Conservation (phyloP, 1,284 basidiomycete genomes). For the Microbotryomycetes sp. region DNA sequence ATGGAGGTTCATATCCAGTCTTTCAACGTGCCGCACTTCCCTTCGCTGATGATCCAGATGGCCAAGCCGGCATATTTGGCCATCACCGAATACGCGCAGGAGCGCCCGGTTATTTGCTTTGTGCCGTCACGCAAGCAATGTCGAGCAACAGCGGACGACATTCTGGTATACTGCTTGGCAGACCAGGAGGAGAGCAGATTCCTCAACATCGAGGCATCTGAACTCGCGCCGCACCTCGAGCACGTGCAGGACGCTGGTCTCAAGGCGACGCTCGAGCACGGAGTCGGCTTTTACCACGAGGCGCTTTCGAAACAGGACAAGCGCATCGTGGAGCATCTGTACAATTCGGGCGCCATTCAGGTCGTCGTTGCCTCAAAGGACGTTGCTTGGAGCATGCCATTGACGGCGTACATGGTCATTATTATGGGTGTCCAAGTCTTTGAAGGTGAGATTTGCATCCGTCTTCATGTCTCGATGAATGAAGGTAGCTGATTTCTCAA, state of each 20-base stretch:
- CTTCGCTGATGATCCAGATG: slow-evolving; percentile 97
- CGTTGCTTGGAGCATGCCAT: slow-evolving; percentile 88
- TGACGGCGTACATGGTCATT: slow-evolving; percentile 92
- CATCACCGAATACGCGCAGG: slow-evolving; percentile 77
- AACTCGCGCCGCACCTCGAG: slow-evolving; percentile 81
- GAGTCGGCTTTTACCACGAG: slow-evolving; percentile 94
- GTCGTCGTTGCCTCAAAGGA: slow-evolving; percentile 93
- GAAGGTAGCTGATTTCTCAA: neutral
- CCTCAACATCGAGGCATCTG: slow-evolving; percentile 77
- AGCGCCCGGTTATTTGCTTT: slow-evolving; percentile 84
- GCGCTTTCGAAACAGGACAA: slow-evolving; percentile 86
- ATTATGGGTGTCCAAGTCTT: slow-evolving; percentile 97
- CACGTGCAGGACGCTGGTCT: slow-evolving; percentile 71
- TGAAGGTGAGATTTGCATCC: slow-evolving; percentile 69
- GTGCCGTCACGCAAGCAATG: slow-evolving; percentile 92
- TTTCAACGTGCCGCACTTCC: slow-evolving; percentile 94
- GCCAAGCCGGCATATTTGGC: slow-evolving; percentile 96
- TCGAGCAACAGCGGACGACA: slow-evolving; percentile 82
- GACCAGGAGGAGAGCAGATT: slow-evolving; percentile 80
- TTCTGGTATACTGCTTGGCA: slow-evolving; percentile 79
- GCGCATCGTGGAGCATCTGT: slow-evolving; percentile 85
- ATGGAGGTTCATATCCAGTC: slow-evolving; percentile 97
- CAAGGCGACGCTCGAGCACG: slow-evolving; percentile 75
- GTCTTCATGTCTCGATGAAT: neutral
- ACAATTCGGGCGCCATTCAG: slow-evolving; percentile 89